These are phyloP conservation scores for Calonectria hawksworthii DNA, from an alignment of 2,329 filamentous ascomycete genomes.

Conservation along the genomic window DNA sequence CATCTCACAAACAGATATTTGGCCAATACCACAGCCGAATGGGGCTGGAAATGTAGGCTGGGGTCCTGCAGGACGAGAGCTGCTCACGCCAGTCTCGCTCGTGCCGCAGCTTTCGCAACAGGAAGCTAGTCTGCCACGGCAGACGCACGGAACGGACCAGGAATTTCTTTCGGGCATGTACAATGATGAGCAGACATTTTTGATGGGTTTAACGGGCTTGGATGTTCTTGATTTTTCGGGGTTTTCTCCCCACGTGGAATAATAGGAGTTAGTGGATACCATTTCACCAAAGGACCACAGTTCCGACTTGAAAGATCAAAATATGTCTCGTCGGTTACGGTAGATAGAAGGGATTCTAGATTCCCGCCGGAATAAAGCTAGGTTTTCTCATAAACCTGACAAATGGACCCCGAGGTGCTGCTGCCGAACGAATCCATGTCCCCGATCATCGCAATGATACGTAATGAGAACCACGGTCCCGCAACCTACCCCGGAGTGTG, in stretches of 20 bases:
- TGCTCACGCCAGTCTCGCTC: slow-evolving; percentile 4
- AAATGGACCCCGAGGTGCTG: background rate
- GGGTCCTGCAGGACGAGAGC: background rate
- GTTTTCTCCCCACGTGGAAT: slow-evolving; percentile 25
- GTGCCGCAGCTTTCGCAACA: slow-evolving; percentile 7
- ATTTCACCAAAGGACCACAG: background rate
- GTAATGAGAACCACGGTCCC: slow-evolving; percentile 19
- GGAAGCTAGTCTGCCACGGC: slow-evolving; percentile 2
- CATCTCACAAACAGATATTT: background rate
- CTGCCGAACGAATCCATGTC: background rate
- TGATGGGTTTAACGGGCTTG: slow-evolving; percentile 43
- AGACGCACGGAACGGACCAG: background rate
- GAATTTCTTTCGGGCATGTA: slow-evolving; percentile 29
- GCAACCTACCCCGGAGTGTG: slow-evolving; percentile 1
- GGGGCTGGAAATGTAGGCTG: background rate
- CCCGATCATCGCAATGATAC: background rate
- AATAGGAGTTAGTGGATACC: background rate
- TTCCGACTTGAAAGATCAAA: background rate
- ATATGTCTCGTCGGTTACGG: background rate
- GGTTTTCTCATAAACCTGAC: background rate
- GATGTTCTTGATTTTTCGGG: slow-evolving; percentile 43
- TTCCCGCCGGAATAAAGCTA: background rate
- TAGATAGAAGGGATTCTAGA: no score
- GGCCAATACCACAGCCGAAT: background rate
- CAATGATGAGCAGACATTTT: slow-evolving; percentile 41